Base-by-base conservation (phyloP, 2,329 filamentous ascomycete species). In the Plectosphaerella plurivora region DNA sequence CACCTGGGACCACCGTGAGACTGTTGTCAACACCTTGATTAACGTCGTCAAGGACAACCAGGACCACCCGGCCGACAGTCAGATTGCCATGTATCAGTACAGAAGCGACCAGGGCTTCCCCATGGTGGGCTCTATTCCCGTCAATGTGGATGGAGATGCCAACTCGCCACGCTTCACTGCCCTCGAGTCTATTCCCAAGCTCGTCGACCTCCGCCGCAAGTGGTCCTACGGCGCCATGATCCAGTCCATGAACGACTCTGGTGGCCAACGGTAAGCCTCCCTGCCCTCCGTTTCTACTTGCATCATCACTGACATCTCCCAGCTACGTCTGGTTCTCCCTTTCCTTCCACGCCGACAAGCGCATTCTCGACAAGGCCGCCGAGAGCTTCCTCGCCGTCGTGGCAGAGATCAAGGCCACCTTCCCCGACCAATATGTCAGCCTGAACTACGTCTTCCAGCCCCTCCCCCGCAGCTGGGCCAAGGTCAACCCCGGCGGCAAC, bases 61-160 rank as follows among this genome's bases (percentile, higher is more conserved):
- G 6, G 15, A 12, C 20, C 28, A 47, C 25, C 45, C 20, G 9
- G 45, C 45, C 45, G 25, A 47, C n/a, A 35, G 24, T 15, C 45
- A 47, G 25, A 35, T 47, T 25, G 57, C 49, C 59, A 73, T 70
- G 70, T 59, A 62, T 60, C 47, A 73, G 56, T 5, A 68, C 71
- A 8, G 55, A 61, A 6, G 24, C 11, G 45, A 25, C 14, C 16
- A 25, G 25, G 11, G 11, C 6, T 14, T 33, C 24, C 45, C 24
- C 8, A 47, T 15, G 8, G 45, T 47, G 5, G 45, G 45, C n/a
- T 22, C 15, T 15, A 22, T 49, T 6, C 14, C 47, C 36, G 37
- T 49, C 14, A 49, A 49, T 20, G 37, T 18, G 5, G 35, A 37
- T 22, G 47, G 47, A 16, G 16, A 41, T 15, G 36, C 20, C 35